Conservation (phyloP, 129 eudicot genomes). For the Cynara cardunculus region DNA sequence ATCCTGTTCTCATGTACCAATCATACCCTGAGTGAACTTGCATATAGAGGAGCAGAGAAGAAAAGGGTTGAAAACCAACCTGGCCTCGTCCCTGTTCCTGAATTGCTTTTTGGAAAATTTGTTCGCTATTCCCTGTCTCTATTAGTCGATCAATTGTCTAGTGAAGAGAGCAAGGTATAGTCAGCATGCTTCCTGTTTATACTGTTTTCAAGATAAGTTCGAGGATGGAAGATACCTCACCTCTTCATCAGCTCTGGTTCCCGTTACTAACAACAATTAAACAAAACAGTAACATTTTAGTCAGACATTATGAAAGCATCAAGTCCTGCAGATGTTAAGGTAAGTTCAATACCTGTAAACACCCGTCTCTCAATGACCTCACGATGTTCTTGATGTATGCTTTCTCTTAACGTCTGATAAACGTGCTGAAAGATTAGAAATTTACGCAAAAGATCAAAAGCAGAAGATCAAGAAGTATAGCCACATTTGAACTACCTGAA, state of each 20-base stretch:
- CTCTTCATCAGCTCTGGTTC: constrained; percentile 83
- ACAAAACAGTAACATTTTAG: background rate
- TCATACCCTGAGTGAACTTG: background rate
- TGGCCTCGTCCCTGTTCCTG: constrained; percentile 85
- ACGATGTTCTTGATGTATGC: constrained; percentile 75
- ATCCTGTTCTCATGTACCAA: background rate
- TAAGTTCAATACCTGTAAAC: constrained; percentile 55
- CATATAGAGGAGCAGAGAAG: background rate
- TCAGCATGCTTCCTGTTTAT: background rate
- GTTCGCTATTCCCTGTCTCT: constrained; percentile 88
- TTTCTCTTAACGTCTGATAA: constrained; percentile 67
- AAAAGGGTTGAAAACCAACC: constrained; percentile 22
- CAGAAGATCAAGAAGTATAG: background rate
- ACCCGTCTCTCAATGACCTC: constrained; percentile 84
- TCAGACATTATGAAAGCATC: background rate
- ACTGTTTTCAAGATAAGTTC: background rate
- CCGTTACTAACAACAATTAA: constrained; percentile 51
- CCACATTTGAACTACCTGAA: constrained; percentile 49
- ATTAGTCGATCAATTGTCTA: constrained; percentile 79
- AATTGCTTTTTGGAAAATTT: constrained; percentile 70
- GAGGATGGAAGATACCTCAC: constrained; percentile 27
- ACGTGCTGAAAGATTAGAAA: constrained; percentile 9
- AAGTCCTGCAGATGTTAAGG: background rate
- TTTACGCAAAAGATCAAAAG: background rate
- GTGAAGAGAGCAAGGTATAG: constrained; percentile 14